Percentiles rank a stretch among this genome's conserved stretches.
phyloP scores from a whole-genome alignment of 495 filamentous ascomycete species.

The Penicillium samsonianum region DNA sequence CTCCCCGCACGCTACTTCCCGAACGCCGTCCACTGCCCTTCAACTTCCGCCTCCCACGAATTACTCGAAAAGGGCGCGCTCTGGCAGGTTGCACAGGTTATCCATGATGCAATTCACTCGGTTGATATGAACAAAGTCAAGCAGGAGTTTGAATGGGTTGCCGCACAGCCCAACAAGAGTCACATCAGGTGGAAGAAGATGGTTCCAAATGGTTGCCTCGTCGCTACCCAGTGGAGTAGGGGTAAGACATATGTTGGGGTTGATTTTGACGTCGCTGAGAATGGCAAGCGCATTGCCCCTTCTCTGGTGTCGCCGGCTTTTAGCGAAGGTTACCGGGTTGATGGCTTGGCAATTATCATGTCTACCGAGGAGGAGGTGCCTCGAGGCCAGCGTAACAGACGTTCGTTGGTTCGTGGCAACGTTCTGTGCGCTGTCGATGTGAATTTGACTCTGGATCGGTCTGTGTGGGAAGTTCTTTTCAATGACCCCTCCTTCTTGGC shows the following conservation, averaged over 20 bases:
- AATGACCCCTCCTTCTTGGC: background rate
- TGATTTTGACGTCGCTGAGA: background rate
- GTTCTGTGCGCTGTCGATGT: constrained; percentile 2
- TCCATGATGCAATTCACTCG: background rate
- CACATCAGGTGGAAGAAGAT: background rate
- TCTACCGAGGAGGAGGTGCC: background rate
- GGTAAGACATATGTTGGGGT: background rate
- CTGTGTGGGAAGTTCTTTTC: background rate
- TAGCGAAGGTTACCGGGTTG: background rate
- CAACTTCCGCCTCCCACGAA: background rate
- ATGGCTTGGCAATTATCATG: constrained; percentile 4
- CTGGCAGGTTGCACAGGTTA: background rate
- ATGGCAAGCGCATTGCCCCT: background rate
- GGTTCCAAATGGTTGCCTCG: background rate
- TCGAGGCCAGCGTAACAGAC: background rate
- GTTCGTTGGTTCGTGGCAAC: background rate
- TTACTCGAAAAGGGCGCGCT: background rate
- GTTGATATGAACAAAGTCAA: background rate
- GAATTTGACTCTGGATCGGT: background rate
- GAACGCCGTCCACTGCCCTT: constrained; percentile 7
- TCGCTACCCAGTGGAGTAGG: constrained; percentile 1
- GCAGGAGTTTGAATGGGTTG: constrained; percentile 2
- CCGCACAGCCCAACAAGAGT: constrained; percentile 3
- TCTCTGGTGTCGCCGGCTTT: background rate
- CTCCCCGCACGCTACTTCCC: constrained; percentile 8